Evolutionary conservation across 108 stramenopile species (phyloP).

Genomic region (Bacterosira constricta): DNA sequence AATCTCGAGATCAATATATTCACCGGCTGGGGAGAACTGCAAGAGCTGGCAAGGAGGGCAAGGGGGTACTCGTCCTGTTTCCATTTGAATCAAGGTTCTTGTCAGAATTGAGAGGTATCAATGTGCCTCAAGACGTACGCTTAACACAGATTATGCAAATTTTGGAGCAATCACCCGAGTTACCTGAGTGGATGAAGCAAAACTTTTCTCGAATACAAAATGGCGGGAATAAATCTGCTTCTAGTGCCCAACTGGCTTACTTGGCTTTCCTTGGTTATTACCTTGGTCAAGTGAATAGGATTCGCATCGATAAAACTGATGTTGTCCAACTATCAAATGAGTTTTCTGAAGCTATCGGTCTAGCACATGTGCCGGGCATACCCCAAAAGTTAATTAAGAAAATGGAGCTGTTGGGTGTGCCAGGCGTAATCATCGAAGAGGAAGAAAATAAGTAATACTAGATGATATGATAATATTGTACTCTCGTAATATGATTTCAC

Average conservation of each 20-base stretch:
- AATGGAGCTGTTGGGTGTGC: conserved; percentile 36
- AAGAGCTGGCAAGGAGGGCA: conserved; percentile 65
- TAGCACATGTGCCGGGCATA: conserved; percentile 31
- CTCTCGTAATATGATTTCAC: too few species aligned
- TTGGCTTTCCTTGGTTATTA: conserved; percentile 83
- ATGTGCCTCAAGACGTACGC: conserved; percentile 18
- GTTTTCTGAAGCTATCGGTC: conserved; percentile 50
- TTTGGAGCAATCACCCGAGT: conserved; percentile 1
- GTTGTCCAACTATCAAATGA: conserved; percentile 59
- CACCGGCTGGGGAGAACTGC: conserved; percentile 89
- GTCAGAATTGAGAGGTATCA: conserved; percentile 41
- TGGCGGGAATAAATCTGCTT: conserved; percentile 44
- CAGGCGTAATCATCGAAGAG: conserved; percentile 19
- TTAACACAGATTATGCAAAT: conserved; percentile 8
- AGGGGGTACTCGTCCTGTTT: conserved; percentile 48
- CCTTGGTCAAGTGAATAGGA: conserved; percentile 54
- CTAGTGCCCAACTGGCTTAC: conserved; percentile 48
- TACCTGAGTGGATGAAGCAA: conserved; percentile 30
- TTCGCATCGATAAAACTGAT: conserved; percentile 36
- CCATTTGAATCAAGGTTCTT: conserved; percentile 51
- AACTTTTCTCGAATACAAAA: conserved; percentile 29
- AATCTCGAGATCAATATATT: conserved; percentile 75
- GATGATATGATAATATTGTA: too few species aligned
- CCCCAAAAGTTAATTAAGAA: conserved; percentile 27
- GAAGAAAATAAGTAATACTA: too few species aligned